Evolutionary conservation across 352 stramenopile species (phyloP), one percentile per base, ranked within the genome.

Genomic region (Blastocystis sp.): DNA sequence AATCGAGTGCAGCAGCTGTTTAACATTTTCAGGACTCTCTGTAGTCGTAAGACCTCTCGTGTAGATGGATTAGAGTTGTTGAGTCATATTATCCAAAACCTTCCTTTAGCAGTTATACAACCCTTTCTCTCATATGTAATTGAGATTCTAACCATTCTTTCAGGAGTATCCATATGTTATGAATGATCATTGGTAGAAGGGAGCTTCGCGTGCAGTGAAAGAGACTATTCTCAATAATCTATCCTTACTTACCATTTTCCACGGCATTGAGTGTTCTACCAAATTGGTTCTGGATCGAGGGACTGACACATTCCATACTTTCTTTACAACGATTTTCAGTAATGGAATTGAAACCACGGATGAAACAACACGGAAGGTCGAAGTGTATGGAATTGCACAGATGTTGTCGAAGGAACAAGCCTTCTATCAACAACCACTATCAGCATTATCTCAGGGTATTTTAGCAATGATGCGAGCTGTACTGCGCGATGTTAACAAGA

Each of bases 41-140:
- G 73, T 44, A 17, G 4, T 7, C 27, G 19, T 37, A 27, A 42
- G 9, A 24, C 56, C 56, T 84, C 73, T n/a, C 73, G 73, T 24
- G 30, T 84, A 22, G 73, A 84, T 42, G 73, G 73, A 27, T 57
- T 84, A 27, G 42, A 64, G 19, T 57, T 84, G 19, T 51, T 84
- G 53, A 44, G 30, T 19, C 15, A 40, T 17, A 84, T 84, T 6
- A 22, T 84, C 17, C 40, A 53, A 13, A 33, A 27, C 22, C 73
- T 84, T 27, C 73, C 73, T 30, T 24, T 40, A 42, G 22, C 24
- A 17, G 42, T 30, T 1, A 13, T 84, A 7, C 51, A 68, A 37
- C 73, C 73, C 30, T 68, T 30, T 27, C 73, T 84, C 51, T n/a
- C 48, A 33, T 33, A 27, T 9, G 42, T 42, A 1, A 27, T 84